A percentile compares a stretch with the other conserved stretches of the same genome.
Evolutionary conservation across 768 basidiomycete genomes (phyloP).

Genomic region (Suillus subluteus): DNA sequence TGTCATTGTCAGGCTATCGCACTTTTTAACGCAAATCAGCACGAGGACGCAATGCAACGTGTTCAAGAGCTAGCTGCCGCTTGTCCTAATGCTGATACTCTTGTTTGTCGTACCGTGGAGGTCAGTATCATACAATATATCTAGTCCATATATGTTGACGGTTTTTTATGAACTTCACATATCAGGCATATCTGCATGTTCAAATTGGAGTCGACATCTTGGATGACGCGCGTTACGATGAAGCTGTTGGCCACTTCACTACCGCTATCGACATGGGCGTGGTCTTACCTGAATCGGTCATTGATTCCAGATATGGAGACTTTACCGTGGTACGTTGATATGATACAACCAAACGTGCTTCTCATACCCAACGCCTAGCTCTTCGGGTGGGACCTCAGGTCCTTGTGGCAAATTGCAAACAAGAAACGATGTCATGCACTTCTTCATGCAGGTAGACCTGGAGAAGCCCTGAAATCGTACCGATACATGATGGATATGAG

Average conservation of each 20-base stretch:
- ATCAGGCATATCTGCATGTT: background rate
- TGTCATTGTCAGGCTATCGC: background rate
- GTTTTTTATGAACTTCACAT: background rate
- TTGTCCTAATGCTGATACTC: background rate
- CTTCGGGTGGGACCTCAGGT: background rate
- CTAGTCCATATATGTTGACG: background rate
- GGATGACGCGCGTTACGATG: background rate
- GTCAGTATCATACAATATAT: background rate
- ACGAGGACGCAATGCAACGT: background rate
- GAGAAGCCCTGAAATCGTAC: background rate
- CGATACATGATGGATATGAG: conserved; percentile 1
- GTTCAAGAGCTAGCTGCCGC: background rate
- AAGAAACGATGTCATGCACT: background rate
- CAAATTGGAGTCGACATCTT: background rate
- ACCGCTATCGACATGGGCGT: background rate
- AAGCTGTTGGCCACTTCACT: background rate
- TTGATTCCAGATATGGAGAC: background rate
- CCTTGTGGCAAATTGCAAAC: background rate
- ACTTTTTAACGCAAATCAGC: background rate
- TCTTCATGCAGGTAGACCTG: background rate
- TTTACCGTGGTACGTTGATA: background rate
- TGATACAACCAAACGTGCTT: background rate
- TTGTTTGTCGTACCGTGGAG: background rate
- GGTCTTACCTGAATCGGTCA: background rate
- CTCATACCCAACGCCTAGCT: background rate